Percentiles rank a stretch among this genome's conserved stretches.
These are phyloP conservation scores for Coccomyxa subellipsoidea DNA, from an alignment of 163 green algal species.

Conservation along the genomic window DNA sequence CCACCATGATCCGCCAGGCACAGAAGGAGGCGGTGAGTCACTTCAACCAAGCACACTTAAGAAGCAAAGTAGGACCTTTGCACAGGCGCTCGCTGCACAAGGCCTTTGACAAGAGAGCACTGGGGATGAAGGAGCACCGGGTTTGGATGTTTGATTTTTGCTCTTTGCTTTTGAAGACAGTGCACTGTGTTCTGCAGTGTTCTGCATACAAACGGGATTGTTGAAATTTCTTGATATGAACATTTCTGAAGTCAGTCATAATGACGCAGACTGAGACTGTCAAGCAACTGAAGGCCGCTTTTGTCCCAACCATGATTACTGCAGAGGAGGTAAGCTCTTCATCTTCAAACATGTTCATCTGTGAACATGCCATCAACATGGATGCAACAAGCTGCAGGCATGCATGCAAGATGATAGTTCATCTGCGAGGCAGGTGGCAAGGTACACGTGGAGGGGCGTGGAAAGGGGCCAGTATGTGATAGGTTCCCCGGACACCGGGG, in stretches of 20 bases:
- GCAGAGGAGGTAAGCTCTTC: slow-evolving; percentile 7
- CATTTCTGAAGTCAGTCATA: background rate
- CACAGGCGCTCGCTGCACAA: background rate
- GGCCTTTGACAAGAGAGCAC: background rate
- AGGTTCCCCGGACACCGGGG: background rate
- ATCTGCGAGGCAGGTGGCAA: slow-evolving; percentile 5
- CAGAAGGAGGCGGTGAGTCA: slow-evolving; percentile 9
- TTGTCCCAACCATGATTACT: slow-evolving; percentile 9
- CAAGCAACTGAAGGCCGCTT: background rate
- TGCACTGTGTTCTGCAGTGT: background rate
- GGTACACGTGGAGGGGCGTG: background rate
- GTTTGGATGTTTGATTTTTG: background rate
- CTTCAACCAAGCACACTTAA: background rate
- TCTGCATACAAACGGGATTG: background rate
- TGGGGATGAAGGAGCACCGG: background rate
- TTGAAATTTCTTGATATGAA: background rate
- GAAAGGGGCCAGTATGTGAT: background rate
- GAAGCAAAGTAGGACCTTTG: background rate
- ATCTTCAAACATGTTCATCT: background rate
- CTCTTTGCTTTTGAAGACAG: background rate
- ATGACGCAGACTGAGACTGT: background rate
- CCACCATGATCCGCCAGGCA: background rate
- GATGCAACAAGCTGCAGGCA: background rate
- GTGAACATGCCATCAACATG: background rate
- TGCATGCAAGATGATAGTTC: too few species aligned